These are phyloP conservation scores for Litchi chinensis DNA, from an alignment of 345 rosid species.

Conservation along the genomic window DNA sequence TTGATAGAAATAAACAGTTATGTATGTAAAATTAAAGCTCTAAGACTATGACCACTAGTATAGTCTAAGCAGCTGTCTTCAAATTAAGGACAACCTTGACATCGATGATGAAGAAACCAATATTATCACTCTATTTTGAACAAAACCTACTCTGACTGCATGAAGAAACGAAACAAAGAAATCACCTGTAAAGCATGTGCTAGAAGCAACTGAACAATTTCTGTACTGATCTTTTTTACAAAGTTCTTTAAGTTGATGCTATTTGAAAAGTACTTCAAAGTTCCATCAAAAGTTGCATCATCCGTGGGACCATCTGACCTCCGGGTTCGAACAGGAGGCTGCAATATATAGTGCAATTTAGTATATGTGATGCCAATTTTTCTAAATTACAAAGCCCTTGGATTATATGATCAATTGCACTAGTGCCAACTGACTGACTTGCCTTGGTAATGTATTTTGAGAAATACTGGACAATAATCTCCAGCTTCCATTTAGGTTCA, in stretches of 20 bases:
- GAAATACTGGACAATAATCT: conserved; percentile 65
- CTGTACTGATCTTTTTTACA: conserved; percentile 54
- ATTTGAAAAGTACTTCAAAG: conserved; percentile 58
- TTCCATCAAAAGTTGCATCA: conserved; percentile 50
- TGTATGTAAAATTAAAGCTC: neutral
- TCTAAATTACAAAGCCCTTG: conserved; percentile 1
- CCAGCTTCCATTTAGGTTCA: conserved; percentile 85
- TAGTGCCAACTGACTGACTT: conserved; percentile 7
- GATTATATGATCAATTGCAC: neutral
- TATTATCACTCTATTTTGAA: neutral
- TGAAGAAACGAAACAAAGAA: neutral
- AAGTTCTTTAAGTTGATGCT: conserved; percentile 45
- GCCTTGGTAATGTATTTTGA: conserved; percentile 70
- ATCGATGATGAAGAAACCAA: neutral
- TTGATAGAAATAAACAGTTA: neutral
- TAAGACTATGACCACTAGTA: neutral
- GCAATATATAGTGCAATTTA: conserved; percentile 18
- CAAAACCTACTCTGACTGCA: neutral
- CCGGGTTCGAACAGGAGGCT: conserved; percentile 75
- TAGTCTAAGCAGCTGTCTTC: neutral
- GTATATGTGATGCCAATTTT: neutral
- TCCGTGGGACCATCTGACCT: conserved; percentile 43
- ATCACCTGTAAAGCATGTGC: conserved; percentile 83
- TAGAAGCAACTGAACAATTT: conserved; percentile 66
- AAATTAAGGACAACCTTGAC: neutral